Percentiles rank a stretch among this genome's conserved stretches.
Conservation (phyloP, 495 filamentous ascomycete species). For the Penicillium pulvis region DNA sequence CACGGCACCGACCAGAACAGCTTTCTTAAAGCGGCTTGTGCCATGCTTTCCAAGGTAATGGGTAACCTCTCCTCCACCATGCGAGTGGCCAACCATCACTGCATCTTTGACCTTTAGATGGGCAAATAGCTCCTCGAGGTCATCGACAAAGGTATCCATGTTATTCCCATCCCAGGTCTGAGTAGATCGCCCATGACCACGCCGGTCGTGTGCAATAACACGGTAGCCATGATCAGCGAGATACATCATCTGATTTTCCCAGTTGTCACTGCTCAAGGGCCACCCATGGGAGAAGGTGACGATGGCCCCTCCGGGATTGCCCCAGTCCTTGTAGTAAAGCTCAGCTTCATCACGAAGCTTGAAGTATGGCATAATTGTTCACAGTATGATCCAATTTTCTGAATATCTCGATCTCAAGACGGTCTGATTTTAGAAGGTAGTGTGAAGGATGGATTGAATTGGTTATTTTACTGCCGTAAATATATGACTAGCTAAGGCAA, state of each 20-base stretch:
- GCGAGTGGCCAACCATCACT: constrained; percentile 43
- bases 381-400: too few relatives aligned
- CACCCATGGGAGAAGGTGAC: constrained; percentile 45
- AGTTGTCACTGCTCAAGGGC: constrained; percentile 46
- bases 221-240: constrained; percentile 40
- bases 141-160: constrained; percentile 41
- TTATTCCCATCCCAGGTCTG: constrained; percentile 46
- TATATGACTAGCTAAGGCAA: too few relatives aligned
- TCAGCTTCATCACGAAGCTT: constrained; percentile 35
- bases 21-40: constrained; percentile 37
- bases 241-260: constrained; percentile 45
- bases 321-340: constrained; percentile 48
- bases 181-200: constrained; percentile 43
- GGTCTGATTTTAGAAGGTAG: too few relatives aligned
- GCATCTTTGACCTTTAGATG: constrained; percentile 35
- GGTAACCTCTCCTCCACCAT: constrained; percentile 44
- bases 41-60: constrained; percentile 38
- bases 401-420: too few relatives aligned
- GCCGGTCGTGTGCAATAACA: constrained; percentile 44
- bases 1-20: constrained; percentile 40
- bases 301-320: constrained; percentile 28
- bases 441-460: too few relatives aligned
- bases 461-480: too few relatives aligned
- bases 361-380: constrained; percentile 26
- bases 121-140: constrained; percentile 38